These are phyloP conservation scores for Suillus ampliporus DNA, from an alignment of 768 basidiomycete genomes.

Conservation along the genomic window DNA sequence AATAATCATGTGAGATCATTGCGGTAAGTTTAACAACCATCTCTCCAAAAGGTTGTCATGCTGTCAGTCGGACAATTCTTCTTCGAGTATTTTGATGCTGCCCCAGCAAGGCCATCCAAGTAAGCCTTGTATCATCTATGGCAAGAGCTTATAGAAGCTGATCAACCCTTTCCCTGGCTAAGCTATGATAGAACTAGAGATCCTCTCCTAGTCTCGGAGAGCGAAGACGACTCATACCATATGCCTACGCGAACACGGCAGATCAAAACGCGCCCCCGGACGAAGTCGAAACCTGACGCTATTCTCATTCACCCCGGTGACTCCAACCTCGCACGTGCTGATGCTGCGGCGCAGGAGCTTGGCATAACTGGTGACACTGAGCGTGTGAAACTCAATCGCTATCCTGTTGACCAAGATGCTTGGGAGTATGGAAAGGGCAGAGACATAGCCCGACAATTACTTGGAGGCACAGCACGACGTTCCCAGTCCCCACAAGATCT, in stretches of 20 bases:
- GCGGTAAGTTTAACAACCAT: background rate
- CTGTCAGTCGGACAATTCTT: conserved; percentile 64
- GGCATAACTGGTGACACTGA: conserved; percentile 58
- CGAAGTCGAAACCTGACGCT: conserved; percentile 59
- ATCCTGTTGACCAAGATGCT: conserved; percentile 40
- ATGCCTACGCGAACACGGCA: conserved; percentile 17
- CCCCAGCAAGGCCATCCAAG: background rate
- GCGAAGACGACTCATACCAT: background rate
- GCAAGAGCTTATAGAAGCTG: background rate
- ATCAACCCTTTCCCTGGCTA: background rate
- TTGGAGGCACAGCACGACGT: conserved; percentile 32
- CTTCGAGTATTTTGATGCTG: conserved; percentile 44
- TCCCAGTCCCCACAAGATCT: conserved; percentile 6
- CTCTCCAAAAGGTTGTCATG: conserved; percentile 51
- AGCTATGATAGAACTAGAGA: conserved; percentile 26
- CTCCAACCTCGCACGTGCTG: conserved; percentile 71
- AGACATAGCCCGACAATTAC: conserved; percentile 53
- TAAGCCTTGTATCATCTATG: background rate
- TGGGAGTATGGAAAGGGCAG: conserved; percentile 61
- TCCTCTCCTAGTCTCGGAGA: conserved; percentile 26
- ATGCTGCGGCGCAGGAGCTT: conserved; percentile 60
- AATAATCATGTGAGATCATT: background rate
- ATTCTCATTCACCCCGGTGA: conserved; percentile 68
- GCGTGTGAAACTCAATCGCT: conserved; percentile 45
- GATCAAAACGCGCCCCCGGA: conserved; percentile 44